A percentile compares a stretch with the other conserved stretches of the same genome.
Evolutionary conservation across 352 stramenopile species (phyloP).

Genomic region (Pythium coloratum): DNA sequence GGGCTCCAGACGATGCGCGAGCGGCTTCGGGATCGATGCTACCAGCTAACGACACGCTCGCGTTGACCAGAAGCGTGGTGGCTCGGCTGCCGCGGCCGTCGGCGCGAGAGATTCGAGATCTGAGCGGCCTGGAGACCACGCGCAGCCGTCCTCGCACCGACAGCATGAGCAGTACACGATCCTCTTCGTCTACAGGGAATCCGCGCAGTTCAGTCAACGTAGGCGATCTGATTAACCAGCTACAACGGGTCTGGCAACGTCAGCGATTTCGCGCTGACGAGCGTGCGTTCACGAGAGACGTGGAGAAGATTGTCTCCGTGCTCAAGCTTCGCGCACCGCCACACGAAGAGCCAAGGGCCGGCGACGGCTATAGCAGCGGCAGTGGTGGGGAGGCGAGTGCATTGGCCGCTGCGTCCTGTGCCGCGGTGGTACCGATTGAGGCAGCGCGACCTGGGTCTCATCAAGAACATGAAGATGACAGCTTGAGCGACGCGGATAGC

Average conservation of each 20-base stretch:
- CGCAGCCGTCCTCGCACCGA: background rate
- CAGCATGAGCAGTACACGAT: slow-evolving; percentile 5
- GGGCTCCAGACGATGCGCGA: background rate
- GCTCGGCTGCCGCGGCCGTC: slow-evolving; percentile 1
- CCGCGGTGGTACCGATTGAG: background rate
- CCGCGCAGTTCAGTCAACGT: background rate
- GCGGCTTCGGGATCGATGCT: background rate
- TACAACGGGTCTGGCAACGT: slow-evolving; percentile 61
- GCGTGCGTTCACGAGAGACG: slow-evolving; percentile 60
- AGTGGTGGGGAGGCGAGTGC: slow-evolving; percentile 13
- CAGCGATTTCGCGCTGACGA: slow-evolving; percentile 69
- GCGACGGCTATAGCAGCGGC: slow-evolving; percentile 3
- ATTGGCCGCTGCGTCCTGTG: background rate
- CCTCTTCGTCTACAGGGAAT: background rate
- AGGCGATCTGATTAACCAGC: slow-evolving; percentile 55
- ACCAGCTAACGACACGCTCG: background rate
- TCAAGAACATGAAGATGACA: background rate
- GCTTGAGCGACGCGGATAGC: background rate
- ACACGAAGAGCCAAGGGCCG: background rate
- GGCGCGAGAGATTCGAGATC: slow-evolving; percentile 3
- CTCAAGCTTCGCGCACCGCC: background rate
- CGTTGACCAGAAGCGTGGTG: slow-evolving; percentile 7
- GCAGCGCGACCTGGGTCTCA: background rate
- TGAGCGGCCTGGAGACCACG: background rate
- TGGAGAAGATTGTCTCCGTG: slow-evolving; percentile 53